A percentile compares a stretch with the other conserved stretches of the same genome.
These are phyloP conservation scores for Massariosphaeria phaeospora DNA, from an alignment of 495 filamentous ascomycete species.

Conservation along the genomic window DNA sequence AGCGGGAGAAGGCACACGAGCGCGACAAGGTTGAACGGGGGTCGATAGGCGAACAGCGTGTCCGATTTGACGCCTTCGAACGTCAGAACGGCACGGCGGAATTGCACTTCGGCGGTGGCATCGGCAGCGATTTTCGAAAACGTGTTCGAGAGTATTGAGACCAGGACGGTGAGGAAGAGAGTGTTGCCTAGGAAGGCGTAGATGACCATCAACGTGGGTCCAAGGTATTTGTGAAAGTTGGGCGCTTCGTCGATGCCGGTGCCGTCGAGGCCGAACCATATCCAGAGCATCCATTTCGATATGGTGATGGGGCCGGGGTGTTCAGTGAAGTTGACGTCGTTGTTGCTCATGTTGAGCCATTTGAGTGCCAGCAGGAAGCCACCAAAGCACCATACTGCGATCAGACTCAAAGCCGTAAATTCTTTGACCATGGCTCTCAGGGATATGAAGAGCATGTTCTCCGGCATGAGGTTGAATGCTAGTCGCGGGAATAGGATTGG, in stretches of 20 bases:
- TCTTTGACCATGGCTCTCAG: conserved; percentile 70
- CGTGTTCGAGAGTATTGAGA: conserved; percentile 69
- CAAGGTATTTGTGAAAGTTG: conserved; percentile 62
- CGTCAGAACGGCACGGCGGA: conserved; percentile 65
- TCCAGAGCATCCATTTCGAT: conserved; percentile 75
- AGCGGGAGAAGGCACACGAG: conserved; percentile 59
- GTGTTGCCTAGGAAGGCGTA: conserved; percentile 74
- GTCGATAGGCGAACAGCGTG: conserved; percentile 66
- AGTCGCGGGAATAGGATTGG: conserved; percentile 67
- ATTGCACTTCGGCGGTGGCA: conserved; percentile 65
- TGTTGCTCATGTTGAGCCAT: conserved; percentile 51
- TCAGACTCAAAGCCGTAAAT: conserved; percentile 58
- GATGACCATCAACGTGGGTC: conserved; percentile 63
- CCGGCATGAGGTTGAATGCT: conserved; percentile 68
- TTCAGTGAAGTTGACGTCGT: conserved; percentile 34
- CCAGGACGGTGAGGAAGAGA: conserved; percentile 68
- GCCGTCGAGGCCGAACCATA: conserved; percentile 74
- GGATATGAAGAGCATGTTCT: conserved; percentile 68
- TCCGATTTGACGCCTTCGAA: conserved; percentile 73
- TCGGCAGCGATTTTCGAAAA: conserved; percentile 62
- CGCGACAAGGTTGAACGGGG: conserved; percentile 69
- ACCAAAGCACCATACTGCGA: conserved; percentile 67
- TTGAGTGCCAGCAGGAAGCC: conserved; percentile 67
- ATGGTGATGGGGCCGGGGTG: conserved; percentile 51
- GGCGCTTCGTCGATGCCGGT: conserved; percentile 62